Evolutionary conservation across 2,329 filamentous ascomycete genomes (phyloP).

Genomic region (Metarhizium brunneum): DNA sequence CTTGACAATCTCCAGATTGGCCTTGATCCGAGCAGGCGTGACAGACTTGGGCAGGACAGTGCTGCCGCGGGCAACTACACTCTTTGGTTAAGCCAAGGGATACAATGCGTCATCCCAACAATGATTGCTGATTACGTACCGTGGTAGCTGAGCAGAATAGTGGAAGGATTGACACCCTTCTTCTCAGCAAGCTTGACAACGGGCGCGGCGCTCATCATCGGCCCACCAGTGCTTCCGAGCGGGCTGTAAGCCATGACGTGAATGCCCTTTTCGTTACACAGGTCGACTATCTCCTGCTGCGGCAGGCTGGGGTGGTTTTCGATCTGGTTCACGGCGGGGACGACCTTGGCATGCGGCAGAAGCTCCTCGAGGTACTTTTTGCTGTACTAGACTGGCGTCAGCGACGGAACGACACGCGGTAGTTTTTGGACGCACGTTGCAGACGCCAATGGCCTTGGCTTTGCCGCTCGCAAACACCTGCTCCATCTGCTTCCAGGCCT

Average conservation of each 20-base stretch:
- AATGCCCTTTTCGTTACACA: constrained; percentile 59
- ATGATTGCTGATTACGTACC: no score
- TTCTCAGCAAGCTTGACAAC: constrained; percentile 27
- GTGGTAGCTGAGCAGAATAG: no score
- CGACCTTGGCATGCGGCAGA: constrained; percentile 39
- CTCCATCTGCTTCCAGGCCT: constrained; percentile 74
- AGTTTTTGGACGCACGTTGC: constrained; percentile 32
- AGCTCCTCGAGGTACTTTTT: constrained; percentile 46
- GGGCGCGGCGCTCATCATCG: constrained; percentile 53
- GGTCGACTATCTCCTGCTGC: constrained; percentile 62
- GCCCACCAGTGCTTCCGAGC: constrained; percentile 55
- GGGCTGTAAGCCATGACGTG: constrained; percentile 65
- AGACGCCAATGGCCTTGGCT: constrained; percentile 43
- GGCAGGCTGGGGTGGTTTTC: constrained; percentile 65
- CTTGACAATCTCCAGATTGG: constrained; percentile 58
- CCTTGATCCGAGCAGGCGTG: constrained; percentile 56
- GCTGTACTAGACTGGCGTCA: constrained; percentile 35
- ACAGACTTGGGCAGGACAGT: constrained; percentile 69
- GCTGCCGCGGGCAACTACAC: constrained; percentile 54
- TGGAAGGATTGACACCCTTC: no score
- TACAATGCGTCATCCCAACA: no score
- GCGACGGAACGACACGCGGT: background rate
- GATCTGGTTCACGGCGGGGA: constrained; percentile 62
- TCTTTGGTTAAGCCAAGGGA: no score
- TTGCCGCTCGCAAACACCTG: constrained; percentile 51